Percentiles rank a stretch among this genome's conserved stretches.
phyloP scores from a whole-genome alignment of 495 filamentous ascomycete species.

The Staphylotrichum longicolle region DNA sequence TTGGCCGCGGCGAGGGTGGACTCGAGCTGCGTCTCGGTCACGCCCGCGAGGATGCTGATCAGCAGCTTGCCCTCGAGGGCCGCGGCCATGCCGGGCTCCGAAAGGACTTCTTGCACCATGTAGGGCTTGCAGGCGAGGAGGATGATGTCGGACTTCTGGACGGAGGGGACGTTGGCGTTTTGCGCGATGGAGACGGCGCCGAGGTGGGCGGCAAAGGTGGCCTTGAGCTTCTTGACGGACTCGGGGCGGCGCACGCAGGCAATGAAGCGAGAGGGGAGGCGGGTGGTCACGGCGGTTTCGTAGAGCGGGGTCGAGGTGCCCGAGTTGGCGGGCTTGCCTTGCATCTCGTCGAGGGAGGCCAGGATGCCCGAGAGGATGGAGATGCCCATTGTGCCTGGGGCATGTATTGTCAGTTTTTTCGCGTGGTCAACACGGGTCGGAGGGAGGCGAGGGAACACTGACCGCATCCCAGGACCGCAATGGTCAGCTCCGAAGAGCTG shows the following conservation, averaged over 20 bases:
- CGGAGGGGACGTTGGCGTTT: slow-evolving; percentile 59
- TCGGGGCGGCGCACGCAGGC: slow-evolving; percentile 67
- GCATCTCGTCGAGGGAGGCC: slow-evolving; percentile 55
- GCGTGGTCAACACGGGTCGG: not conserved
- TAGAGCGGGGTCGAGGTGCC: slow-evolving; percentile 52
- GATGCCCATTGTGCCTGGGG: slow-evolving; percentile 72
- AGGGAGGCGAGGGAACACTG: slow-evolving; percentile 28
- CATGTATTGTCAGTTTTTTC: not conserved
- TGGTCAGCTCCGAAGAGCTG: slow-evolving; percentile 53
- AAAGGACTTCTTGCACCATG: slow-evolving; percentile 63
- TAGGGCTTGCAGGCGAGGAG: slow-evolving; percentile 78
- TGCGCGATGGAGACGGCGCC: slow-evolving; percentile 45
- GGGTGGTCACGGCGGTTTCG: slow-evolving; percentile 52
- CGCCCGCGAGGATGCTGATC: slow-evolving; percentile 82
- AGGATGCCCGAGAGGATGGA: slow-evolving; percentile 82
- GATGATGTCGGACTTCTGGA: slow-evolving; percentile 60
- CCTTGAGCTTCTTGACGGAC: slow-evolving; percentile 60
- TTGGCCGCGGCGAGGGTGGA: slow-evolving; percentile 53
- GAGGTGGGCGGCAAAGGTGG: slow-evolving; percentile 53
- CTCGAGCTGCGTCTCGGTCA: slow-evolving; percentile 63
- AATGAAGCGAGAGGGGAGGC: slow-evolving; percentile 69
- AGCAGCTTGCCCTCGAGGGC: slow-evolving; percentile 76
- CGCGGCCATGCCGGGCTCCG: slow-evolving; percentile 60
- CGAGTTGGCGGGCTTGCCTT: slow-evolving; percentile 39
- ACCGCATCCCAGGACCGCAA: slow-evolving; percentile 74